A percentile compares a stretch with the other conserved stretches of the same genome.
These are phyloP conservation scores for Microthlaspi erraticum DNA, from an alignment of 345 rosid genomes.

Conservation along the genomic window DNA sequence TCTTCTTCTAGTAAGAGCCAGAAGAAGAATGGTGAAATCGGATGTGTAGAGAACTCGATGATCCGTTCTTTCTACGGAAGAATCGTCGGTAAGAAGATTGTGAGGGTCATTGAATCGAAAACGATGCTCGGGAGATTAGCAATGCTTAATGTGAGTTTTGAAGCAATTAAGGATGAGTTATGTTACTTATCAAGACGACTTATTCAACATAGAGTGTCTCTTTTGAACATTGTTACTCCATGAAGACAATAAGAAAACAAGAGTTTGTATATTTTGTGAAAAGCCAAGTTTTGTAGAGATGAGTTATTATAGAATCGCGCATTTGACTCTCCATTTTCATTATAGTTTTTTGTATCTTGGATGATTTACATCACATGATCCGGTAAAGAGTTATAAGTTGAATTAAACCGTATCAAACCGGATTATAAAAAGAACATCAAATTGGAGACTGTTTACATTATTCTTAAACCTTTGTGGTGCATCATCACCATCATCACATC, in stretches of 20 bases:
- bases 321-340: conserved; percentile 9
- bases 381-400: neutral
- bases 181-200: conserved; percentile 50
- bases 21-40: conserved; percentile 29
- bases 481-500: conserved; percentile 25
- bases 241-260: conserved; percentile 1
- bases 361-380: neutral
- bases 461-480: conserved; percentile 24
- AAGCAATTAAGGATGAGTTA: conserved; percentile 52
- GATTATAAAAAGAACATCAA: too few species aligned
- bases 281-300: conserved; percentile 20
- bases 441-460: conserved; percentile 20
- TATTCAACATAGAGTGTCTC: conserved; percentile 52
- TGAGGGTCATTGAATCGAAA: conserved; percentile 21
- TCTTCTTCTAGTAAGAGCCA: conserved; percentile 28
- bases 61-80: conserved; percentile 44
- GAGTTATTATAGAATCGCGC: conserved; percentile 1
- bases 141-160: conserved; percentile 43
- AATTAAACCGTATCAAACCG: conserved; percentile 5
- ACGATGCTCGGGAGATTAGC: conserved; percentile 39
- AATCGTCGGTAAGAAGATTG: conserved; percentile 32
- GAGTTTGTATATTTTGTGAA: conserved; percentile 33
- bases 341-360: neutral
- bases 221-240: conserved; percentile 53
- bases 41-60: conserved; percentile 41